Conservation (phyloP, 192 early-diverging fungal genomes). For the Phycomyces nitens region DNA sequence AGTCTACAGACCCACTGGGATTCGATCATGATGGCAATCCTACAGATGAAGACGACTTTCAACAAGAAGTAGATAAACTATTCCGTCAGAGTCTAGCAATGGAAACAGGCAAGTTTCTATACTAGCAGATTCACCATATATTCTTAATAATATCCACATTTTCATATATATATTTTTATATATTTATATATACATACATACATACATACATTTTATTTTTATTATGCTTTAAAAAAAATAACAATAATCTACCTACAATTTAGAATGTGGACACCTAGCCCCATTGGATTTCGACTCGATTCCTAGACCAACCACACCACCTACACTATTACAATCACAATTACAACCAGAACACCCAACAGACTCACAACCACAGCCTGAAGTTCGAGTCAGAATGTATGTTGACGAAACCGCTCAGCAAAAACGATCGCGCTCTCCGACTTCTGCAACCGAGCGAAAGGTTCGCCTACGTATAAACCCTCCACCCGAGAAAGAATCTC, state of each 20-base stretch:
- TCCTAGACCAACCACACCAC: not conserved
- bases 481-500: not conserved
- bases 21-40: constrained; percentile 4
- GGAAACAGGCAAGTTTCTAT: not conserved
- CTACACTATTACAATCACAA: not conserved
- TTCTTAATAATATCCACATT: not conserved
- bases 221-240: too few relatives aligned
- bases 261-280: not conserved
- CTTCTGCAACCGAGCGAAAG: not conserved
- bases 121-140: not conserved
- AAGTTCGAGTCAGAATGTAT: too few relatives aligned
- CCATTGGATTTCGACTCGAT: not conserved
- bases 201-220: not conserved
- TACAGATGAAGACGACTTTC: constrained; percentile 11
- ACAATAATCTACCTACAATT: not conserved
- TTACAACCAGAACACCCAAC: not conserved
- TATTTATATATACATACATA: not conserved
- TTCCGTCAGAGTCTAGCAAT: constrained; percentile 26
- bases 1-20: not conserved
- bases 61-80: constrained; percentile 26
- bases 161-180: not conserved
- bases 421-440: not conserved
- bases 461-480: not conserved
- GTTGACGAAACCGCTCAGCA: not conserved
- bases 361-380: not conserved